Conservation (phyloP, 1,139 yeast species). For the Candida glucosophila region DNA sequence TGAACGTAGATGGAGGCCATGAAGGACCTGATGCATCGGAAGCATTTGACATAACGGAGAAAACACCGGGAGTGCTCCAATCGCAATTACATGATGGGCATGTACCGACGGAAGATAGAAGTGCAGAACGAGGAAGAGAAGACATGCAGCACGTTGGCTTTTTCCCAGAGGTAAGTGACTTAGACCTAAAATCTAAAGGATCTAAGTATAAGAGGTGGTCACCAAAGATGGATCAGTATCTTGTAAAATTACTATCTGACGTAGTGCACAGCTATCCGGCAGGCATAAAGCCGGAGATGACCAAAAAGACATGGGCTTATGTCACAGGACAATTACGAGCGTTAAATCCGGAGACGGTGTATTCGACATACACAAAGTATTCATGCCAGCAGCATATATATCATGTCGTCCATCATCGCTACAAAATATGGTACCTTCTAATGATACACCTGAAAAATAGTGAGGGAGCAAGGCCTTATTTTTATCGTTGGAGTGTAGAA, state of each 20-base stretch:
- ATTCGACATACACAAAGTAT: conserved; percentile 34
- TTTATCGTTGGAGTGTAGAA: conserved; percentile 31
- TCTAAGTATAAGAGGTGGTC: conserved; percentile 36
- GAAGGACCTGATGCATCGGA: too few relatives aligned
- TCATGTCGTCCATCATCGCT: conserved; percentile 30
- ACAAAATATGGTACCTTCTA: conserved; percentile 28
- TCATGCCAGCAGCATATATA: conserved; percentile 32
- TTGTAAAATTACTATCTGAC: conserved; percentile 26
- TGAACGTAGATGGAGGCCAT: too few relatives aligned
- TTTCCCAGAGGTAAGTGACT: conserved; percentile 14
- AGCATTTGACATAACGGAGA: too few relatives aligned
- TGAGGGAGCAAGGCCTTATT: conserved; percentile 13
- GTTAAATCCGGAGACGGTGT: conserved; percentile 34
- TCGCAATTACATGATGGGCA: too few relatives aligned
- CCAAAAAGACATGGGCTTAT: conserved; percentile 32
- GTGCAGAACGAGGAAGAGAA: too few relatives aligned
- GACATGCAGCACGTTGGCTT: conserved; percentile 1
- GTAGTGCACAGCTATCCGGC: conserved; percentile 29
- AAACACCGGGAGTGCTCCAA: too few relatives aligned
- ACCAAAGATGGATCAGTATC: conserved; percentile 31
- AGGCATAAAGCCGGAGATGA: conserved; percentile 24
- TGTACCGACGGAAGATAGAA: too few relatives aligned
- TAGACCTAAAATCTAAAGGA: conserved; percentile 28
- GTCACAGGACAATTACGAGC: conserved; percentile 28
- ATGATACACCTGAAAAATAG: conserved; percentile 22